Base-by-base conservation (phyloP, 345 rosid species). In the Sisymbrium altissimum region DNA sequence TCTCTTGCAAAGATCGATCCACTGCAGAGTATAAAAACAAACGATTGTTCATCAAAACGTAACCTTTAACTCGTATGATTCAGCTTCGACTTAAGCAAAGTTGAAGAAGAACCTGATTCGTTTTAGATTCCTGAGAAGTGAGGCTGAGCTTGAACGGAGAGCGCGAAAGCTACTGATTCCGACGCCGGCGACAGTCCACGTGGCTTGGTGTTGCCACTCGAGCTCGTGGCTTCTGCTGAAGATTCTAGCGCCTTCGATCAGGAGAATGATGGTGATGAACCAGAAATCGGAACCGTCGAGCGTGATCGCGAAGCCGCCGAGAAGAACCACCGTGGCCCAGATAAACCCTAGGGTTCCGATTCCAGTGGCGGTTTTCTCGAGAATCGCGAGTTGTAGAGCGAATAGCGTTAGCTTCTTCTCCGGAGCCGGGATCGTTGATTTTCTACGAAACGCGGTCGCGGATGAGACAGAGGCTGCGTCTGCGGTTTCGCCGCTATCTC, bases 291-390 rank as follows among this genome's bases (percentile, higher is more conserved):
- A 84, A 41, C 81, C 80, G 64, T 93, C 97, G 63, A 93, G 81
- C 8, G 92, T 87, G 77, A 93, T 93, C 2, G 98, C 98, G 52
- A 93, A 91, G 15, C 98, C 98, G 3, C 97, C 98, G 0, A 93
- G 86, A 15, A 91, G 97, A 66, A 93, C 97, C 39, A 93, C 97
- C 1, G 98, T 93, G 5, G 97, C 98, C 98, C 98, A 91, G 80
- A 91, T 89, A 64, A 93, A 93, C 7, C 98, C 98, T 0, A 93
- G 96, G 15, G 98, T 85, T 64, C 97, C 98, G 2, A 93, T 78
- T 7, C 94, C 89, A 3, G 96, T 91, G 0, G 97, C 98, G 2
- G 89, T 77, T 82, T 93, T 93, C 81, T 93, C 98, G 0, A 91
- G 81, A 60, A 91, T 83, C 1, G 97, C 96, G 2, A 93, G 94